A percentile compares a stretch with the other conserved stretches of the same genome.
phyloP scores from a whole-genome alignment of 352 stramenopile genomes.

The Pythium pyrilobum region DNA sequence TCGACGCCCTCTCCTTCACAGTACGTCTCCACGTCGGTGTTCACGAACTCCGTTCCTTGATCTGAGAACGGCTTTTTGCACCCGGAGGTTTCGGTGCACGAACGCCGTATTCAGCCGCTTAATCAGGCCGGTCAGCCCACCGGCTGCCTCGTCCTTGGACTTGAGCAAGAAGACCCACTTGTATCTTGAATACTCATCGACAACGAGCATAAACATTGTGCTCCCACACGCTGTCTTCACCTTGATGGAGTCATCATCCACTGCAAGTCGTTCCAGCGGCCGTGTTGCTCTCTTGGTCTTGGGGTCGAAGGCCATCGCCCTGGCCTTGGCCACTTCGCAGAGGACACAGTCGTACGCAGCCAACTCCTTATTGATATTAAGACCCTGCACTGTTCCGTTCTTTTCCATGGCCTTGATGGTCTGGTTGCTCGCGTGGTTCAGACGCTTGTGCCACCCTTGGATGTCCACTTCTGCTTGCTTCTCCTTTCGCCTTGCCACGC shows the following conservation, averaged over 20 bases:
- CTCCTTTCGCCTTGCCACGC: not conserved
- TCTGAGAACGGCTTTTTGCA: conserved; percentile 4
- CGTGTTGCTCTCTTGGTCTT: not conserved
- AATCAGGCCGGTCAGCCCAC: not conserved
- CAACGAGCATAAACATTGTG: conserved; percentile 16
- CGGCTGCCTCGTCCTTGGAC: not conserved
- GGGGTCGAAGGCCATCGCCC: not conserved
- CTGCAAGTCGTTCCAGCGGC: not conserved
- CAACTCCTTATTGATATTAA: conserved; percentile 9
- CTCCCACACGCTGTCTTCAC: not conserved
- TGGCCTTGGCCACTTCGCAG: not conserved
- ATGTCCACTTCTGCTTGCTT: not conserved
- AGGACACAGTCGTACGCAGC: not conserved
- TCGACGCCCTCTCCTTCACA: conserved; percentile 2
- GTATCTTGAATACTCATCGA: conserved; percentile 17
- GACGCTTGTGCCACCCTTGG: not conserved
- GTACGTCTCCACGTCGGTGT: not conserved
- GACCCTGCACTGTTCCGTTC: not conserved
- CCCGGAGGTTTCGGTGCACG: not conserved
- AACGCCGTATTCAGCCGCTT: not conserved
- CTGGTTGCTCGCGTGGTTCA: not conserved
- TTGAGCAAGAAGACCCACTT: conserved; percentile 19
- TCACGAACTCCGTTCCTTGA: conserved; percentile 14
- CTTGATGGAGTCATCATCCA: not conserved
- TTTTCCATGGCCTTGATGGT: not conserved